Conservation (phyloP, 2,329 filamentous ascomycete species). For the Ceratocystis smalleyi region DNA sequence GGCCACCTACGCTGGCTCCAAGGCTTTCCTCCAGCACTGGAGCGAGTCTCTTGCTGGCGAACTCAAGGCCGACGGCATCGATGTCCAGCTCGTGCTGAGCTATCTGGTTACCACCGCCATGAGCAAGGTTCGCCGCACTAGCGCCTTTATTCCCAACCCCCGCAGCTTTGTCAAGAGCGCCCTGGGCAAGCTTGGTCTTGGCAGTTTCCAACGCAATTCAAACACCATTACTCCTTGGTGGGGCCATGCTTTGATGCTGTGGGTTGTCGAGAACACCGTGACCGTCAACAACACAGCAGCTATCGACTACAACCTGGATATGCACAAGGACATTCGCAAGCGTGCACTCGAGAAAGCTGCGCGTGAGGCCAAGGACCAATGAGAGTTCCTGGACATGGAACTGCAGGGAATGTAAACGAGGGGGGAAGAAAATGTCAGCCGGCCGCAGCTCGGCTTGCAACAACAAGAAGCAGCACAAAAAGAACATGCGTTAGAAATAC, state of each 20-base stretch:
- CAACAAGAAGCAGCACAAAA: background rate
- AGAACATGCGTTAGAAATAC: background rate
- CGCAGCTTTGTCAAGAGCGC: constrained; percentile 66
- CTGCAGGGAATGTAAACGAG: background rate
- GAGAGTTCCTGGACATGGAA: background rate
- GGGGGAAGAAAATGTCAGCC: background rate
- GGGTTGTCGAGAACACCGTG: constrained; percentile 50
- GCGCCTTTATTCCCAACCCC: constrained; percentile 62
- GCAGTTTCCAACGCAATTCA: constrained; percentile 56
- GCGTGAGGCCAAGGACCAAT: constrained; percentile 56
- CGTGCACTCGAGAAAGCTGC: constrained; percentile 72
- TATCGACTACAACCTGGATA: constrained; percentile 40
- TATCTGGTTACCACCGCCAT: constrained; percentile 93
- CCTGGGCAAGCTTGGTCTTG: constrained; percentile 66
- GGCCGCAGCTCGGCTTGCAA: background rate
- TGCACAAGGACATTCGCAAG: constrained; percentile 71
- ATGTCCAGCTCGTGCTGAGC: constrained; percentile 80
- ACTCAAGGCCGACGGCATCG: constrained; percentile 62
- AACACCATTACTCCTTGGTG: constrained; percentile 87
- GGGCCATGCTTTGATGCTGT: constrained; percentile 80
- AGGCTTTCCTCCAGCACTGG: constrained; percentile 97
- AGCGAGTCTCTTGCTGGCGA: constrained; percentile 73
- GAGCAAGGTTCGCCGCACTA: constrained; percentile 81
- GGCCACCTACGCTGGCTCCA: constrained; percentile 93
- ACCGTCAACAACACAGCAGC: constrained; percentile 34